phyloP scores from a whole-genome alignment of 164 flowering plant genomes.

The Echeveria elegans region DNA sequence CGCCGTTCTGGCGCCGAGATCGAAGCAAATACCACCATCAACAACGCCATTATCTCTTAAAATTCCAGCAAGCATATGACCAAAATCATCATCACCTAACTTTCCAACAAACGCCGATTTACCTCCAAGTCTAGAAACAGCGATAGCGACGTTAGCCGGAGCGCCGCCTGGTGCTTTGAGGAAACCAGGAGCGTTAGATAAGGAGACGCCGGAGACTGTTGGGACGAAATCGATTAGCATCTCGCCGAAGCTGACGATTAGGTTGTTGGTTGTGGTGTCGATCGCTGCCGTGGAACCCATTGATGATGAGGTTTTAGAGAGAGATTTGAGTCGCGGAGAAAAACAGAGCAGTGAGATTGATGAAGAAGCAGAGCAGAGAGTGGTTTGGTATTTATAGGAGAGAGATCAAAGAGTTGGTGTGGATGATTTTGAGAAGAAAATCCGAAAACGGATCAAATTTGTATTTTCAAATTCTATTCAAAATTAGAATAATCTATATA shows the following conservation, averaged over 20 bases:
- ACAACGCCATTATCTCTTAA: background rate
- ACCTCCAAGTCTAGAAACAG: constrained; percentile 73
- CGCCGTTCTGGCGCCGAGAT: background rate
- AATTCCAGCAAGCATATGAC: background rate
- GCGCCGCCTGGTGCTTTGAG: constrained; percentile 95
- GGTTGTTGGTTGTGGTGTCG: constrained; percentile 15
- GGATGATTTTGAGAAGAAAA: background rate
- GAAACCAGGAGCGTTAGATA: constrained; percentile 85
- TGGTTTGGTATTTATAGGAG: background rate
- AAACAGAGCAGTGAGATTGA: background rate
- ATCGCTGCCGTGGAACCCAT: constrained; percentile 25
- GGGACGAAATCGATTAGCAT: constrained; percentile 96
- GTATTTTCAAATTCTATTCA: background rate
- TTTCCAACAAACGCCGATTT: constrained; percentile 76
- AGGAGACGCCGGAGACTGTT: constrained; percentile 78
- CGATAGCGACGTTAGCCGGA: constrained; percentile 93
- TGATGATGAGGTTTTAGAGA: background rate
- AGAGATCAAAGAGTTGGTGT: background rate
- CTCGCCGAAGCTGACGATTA: constrained; percentile 82
- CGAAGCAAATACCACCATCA: background rate
- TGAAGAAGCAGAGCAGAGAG: background rate
- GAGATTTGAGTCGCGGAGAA: background rate
- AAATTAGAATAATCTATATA: too few species aligned
- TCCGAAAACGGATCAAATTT: background rate
- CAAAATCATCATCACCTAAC: constrained; percentile 16